Evolutionary conservation across 305 asterid genomes (phyloP).

Genomic region (Solanum hybrid): DNA sequence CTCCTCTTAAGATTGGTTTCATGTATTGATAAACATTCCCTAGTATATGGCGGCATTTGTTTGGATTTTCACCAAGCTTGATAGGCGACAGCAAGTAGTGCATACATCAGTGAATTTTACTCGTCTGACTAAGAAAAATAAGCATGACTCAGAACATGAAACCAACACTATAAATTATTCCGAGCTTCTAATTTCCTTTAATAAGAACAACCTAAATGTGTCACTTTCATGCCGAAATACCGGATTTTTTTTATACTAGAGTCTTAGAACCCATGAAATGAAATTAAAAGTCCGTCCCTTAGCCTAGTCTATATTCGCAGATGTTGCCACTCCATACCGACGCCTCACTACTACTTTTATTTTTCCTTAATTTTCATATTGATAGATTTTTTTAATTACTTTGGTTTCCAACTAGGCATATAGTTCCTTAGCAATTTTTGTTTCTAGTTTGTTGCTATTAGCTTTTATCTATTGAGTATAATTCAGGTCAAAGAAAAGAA

Average conservation of each 20-base stretch:
- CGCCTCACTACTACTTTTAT: neutral
- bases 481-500: slow-evolving; percentile 63
- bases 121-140: neutral
- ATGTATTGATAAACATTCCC: neutral
- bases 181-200: neutral
- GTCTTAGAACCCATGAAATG: neutral
- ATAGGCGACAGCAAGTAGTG: neutral
- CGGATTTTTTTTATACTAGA: neutral
- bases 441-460: neutral
- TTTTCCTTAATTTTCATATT: neutral
- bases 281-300: neutral
- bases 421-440: neutral
- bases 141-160: neutral
- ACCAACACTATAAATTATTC: neutral
- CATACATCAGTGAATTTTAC: neutral
- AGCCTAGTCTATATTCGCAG: neutral
- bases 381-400: neutral
- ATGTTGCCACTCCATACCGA: neutral
- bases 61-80: neutral
- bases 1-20: neutral
- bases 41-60: neutral
- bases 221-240: neutral
- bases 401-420: neutral
- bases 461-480: neutral
- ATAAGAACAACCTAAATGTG: neutral